Base-by-base conservation (phyloP, 345 rosid genomes). In the Acer saccharum region DNA sequence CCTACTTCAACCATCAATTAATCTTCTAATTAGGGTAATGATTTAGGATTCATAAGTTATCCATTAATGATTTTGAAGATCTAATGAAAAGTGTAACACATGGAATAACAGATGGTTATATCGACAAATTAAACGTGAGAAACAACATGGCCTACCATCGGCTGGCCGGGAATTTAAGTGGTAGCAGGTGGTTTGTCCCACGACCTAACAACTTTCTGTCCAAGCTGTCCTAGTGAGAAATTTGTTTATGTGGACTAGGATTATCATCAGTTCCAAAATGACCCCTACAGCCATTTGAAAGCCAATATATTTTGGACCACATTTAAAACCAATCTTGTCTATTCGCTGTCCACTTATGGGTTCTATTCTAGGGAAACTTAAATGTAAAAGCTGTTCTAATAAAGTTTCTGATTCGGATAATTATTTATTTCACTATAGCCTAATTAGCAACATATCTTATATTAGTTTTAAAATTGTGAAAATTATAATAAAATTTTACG, bases 181-280 rank as follows among this genome's bases (percentile, higher is more conserved):
- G 87, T 74, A 72, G 76, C 68, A 55, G 75, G 68, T 62, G 41
- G 64, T 18, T 83, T 67, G 83, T 83, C 84, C 69, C 25, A 57
- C 68, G 17, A 75, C 39, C 78, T 7, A 80, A 76, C 83, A 79
- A 70, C 77, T 79, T 35, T 72, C 75, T 69, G 83, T 79, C 84
- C 72, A 1, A 32, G 78, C 67, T 79, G 84, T 76, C 82, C 76
- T 78, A 76, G 75, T 77, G 55, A 14, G 72, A 72, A 41, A 12
- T 7, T 16, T 77, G 68, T 65, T 62, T 67, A 7, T 77, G 90
- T 86, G 97, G 94, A 82, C 86, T 81, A 84, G 76, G 84, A 86
- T 81, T 77, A 68, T 81, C 76, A 83, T 77, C 84, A 77, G 64
- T 79, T 81, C 81, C 76, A 65, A 77, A 60, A 81, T 81, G 77